These are phyloP conservation scores for Lasiodiplodia sp. DNA, from an alignment of 2,329 filamentous ascomycete species.

Conservation along the genomic window DNA sequence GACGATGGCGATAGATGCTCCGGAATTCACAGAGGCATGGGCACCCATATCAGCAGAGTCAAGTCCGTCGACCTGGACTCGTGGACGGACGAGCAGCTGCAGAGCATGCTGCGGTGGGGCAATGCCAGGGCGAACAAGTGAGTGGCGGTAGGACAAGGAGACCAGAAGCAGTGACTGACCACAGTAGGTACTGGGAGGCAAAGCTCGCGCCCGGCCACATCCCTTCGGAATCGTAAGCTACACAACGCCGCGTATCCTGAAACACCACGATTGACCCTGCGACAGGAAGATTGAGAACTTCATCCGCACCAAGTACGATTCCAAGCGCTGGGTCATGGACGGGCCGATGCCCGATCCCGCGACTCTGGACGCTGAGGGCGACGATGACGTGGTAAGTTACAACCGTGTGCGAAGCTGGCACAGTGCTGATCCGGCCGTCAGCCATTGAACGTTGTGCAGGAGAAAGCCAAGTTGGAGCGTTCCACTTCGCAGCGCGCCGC, in stretches of 20 bases:
- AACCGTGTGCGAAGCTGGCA: conserved; percentile 36
- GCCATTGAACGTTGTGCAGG: conserved; percentile 72
- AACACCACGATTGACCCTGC: conserved; percentile 18
- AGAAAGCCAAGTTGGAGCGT: conserved; percentile 72
- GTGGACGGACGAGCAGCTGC: conserved; percentile 97
- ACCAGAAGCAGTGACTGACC: conserved; percentile 37
- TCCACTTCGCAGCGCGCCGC: conserved; percentile 62
- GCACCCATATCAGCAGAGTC: conserved; percentile 96
- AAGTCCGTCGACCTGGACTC: conserved; percentile 98
- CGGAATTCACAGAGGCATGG: conserved; percentile 98
- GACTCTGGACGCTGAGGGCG: conserved; percentile 80
- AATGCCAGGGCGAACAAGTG: conserved; percentile 95
- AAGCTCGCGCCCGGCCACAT: conserved; percentile 91
- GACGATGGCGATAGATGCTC: conserved; percentile 69
- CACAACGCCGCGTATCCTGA: neutral
- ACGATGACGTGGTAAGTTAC: conserved; percentile 78
- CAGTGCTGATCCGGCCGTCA: conserved; percentile 38
- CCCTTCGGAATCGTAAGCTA: conserved; percentile 78
- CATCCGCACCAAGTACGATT: conserved; percentile 98
- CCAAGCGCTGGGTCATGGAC: conserved; percentile 99
- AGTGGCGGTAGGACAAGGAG: conserved; percentile 32
- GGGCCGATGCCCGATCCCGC: conserved; percentile 93
- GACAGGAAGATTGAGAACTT: conserved; percentile 96
- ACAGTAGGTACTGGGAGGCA: conserved; percentile 81
- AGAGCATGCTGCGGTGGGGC: conserved; percentile 93